Evolutionary conservation across 1,284 basidiomycete species (phyloP).

Genomic region (Agroathelia rolfsii): DNA sequence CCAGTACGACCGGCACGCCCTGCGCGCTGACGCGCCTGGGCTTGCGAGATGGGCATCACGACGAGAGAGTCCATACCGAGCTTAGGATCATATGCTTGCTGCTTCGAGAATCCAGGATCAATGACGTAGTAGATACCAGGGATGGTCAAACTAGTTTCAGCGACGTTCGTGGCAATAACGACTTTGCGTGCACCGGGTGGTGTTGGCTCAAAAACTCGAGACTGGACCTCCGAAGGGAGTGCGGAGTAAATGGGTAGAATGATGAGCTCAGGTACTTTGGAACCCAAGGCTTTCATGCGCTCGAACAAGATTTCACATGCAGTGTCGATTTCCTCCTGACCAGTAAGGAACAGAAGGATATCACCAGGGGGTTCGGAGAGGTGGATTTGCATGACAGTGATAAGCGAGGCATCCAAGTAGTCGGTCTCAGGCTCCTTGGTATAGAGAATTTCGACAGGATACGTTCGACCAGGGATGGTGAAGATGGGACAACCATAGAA

Average conservation of each 20-base stretch:
- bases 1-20: slow-evolving; percentile 96
- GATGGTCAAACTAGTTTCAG: slow-evolving; percentile 95
- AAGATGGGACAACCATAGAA: slow-evolving; percentile 93
- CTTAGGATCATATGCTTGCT: slow-evolving; percentile 98
- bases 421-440: slow-evolving; percentile 97
- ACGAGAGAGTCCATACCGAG: slow-evolving; percentile 99
- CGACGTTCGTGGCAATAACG: slow-evolving; percentile 98
- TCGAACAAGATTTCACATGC: slow-evolving; percentile 70
- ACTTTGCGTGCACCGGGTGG: slow-evolving; percentile 93
- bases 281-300: slow-evolving; percentile 34
- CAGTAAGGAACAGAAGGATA: slow-evolving; percentile 99
- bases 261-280: slow-evolving; percentile 81
- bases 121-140: slow-evolving; percentile 98
- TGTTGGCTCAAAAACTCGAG: slow-evolving; percentile 94
- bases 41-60: slow-evolving; percentile 97
- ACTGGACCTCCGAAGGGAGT: slow-evolving; percentile 98
- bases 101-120: slow-evolving; percentile 92
- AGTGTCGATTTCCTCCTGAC: slow-evolving; percentile 97
- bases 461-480: slow-evolving; percentile 96
- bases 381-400: slow-evolving; percentile 95
- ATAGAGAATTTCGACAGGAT: slow-evolving; percentile 96
- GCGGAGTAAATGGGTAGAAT: slow-evolving; percentile 98
- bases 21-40: slow-evolving; percentile 91
- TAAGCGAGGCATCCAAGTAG: slow-evolving; percentile 96
- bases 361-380: slow-evolving; percentile 90